phyloP scores from a whole-genome alignment of 768 basidiomycete genomes.

The Peribolospora kevripleyi region DNA sequence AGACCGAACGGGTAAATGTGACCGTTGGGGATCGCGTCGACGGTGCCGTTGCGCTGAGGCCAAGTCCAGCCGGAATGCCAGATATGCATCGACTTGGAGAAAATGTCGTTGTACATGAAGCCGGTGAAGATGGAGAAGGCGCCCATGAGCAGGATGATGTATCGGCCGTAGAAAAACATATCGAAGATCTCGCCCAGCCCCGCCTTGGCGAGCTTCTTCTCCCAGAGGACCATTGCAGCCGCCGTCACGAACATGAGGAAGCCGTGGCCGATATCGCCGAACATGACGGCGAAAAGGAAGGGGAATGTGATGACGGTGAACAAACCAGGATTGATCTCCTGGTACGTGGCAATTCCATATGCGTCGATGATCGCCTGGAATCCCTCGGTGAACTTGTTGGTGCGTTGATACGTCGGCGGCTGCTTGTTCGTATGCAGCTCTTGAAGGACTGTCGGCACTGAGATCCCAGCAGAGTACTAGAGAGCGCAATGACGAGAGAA shows the following conservation, averaged over 20 bases:
- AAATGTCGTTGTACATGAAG: conserved; percentile 95
- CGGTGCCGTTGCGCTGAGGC: conserved; percentile 27
- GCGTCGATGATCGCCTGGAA: conserved; percentile 98
- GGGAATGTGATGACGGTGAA: conserved; percentile 42
- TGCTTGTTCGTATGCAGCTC: conserved; percentile 71
- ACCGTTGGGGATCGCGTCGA: conserved; percentile 30
- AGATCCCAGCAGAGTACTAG: conserved; percentile 77
- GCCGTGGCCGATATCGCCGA: conserved; percentile 95
- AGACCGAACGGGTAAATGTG: conserved; percentile 75
- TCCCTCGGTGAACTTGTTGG: conserved; percentile 85
- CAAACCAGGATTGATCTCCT: conserved; percentile 88
- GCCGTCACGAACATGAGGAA: conserved; percentile 54
- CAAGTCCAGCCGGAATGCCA: conserved; percentile 81
- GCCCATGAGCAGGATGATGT: conserved; percentile 98
- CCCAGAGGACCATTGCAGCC: conserved; percentile 60
- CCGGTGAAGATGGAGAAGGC: conserved; percentile 52
- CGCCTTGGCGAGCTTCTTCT: conserved; percentile 47
- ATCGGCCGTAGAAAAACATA: conserved; percentile 88
- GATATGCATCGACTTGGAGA: conserved; percentile 64
- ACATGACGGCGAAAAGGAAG: conserved; percentile 98
- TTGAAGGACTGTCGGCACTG: conserved; percentile 70
- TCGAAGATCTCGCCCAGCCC: conserved; percentile 36
- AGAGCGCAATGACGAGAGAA: neutral
- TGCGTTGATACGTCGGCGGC: conserved; percentile 83
- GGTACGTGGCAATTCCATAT: conserved; percentile 80